A percentile compares a stretch with the other conserved stretches of the same genome.
Conservation (phyloP, 257 asterid genomes). For the Catharanthus roseus region DNA sequence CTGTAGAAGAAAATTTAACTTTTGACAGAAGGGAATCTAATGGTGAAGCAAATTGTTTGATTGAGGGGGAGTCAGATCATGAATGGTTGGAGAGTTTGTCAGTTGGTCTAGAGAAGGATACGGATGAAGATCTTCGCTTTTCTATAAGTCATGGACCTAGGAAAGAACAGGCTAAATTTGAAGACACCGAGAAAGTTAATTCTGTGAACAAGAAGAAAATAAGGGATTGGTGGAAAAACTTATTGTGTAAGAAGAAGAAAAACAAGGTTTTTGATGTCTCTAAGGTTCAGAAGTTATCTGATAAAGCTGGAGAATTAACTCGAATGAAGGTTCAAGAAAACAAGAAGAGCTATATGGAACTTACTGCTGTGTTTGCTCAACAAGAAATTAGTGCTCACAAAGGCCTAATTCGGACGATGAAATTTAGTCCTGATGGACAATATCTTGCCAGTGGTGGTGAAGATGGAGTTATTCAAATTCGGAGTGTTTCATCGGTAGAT, state of each 20-base stretch:
- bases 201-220: constrained; percentile 31
- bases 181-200: neutral
- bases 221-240: constrained; percentile 47
- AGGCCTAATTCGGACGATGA: constrained; percentile 66
- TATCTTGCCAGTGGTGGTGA: constrained; percentile 80
- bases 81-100: constrained; percentile 33
- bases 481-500: constrained; percentile 41
- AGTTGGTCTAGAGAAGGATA: constrained; percentile 18
- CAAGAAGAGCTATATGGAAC: constrained; percentile 46
- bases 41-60: constrained; percentile 41
- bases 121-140: constrained; percentile 1
- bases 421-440: constrained; percentile 70
- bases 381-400: constrained; percentile 61
- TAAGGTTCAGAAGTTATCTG: constrained; percentile 9
- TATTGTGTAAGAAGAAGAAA: constrained; percentile 32
- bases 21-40: constrained; percentile 38
- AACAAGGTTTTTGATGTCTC: constrained; percentile 13
- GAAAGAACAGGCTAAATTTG: constrained; percentile 8
- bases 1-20: constrained; percentile 21
- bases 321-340: constrained; percentile 32
- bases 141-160: neutral
- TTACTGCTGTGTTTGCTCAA: constrained; percentile 42
- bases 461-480: constrained; percentile 68
- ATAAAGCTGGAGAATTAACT: constrained; percentile 16
- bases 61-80: constrained; percentile 32